Conservation (phyloP, 2,329 filamentous ascomycete species). For the Lasiodiplodia gonubiensis region DNA sequence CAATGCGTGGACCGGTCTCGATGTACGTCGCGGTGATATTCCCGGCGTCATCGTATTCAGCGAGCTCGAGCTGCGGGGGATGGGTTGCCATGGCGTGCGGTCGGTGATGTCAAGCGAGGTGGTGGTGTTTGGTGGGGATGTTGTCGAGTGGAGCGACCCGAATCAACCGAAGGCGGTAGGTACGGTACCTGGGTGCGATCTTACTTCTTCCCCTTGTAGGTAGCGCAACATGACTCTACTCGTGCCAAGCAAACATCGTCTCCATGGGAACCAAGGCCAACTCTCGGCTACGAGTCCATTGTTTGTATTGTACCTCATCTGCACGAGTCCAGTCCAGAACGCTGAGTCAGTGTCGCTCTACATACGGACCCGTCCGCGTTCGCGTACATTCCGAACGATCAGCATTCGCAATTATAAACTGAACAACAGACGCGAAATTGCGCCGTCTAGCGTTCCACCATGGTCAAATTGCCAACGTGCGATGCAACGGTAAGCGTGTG, state of each 20-base stretch:
- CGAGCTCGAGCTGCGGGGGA: constrained; percentile 33
- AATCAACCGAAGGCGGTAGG: constrained; percentile 1
- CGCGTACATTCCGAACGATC: no score
- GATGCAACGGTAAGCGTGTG: background rate
- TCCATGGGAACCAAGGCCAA: background rate
- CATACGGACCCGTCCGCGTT: background rate
- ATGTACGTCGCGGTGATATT: constrained; percentile 57
- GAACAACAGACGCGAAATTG: background rate
- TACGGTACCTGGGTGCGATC: background rate
- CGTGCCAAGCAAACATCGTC: background rate
- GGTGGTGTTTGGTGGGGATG: constrained; percentile 10
- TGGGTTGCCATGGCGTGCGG: constrained; percentile 7
- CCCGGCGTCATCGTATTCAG: constrained; percentile 58
- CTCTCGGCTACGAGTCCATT: background rate
- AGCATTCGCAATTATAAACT: background rate
- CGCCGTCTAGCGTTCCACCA: background rate
- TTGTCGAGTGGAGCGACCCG: constrained; percentile 22
- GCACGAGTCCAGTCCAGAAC: background rate
- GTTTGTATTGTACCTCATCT: background rate
- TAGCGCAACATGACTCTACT: background rate
- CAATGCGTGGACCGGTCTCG: constrained; percentile 51
- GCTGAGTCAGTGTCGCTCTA: background rate
- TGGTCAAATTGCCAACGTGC: background rate
- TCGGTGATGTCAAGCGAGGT: constrained; percentile 5
- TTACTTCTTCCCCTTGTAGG: background rate